Conservation (phyloP, 352 stramenopile genomes). For the Pythium brassicae region DNA sequence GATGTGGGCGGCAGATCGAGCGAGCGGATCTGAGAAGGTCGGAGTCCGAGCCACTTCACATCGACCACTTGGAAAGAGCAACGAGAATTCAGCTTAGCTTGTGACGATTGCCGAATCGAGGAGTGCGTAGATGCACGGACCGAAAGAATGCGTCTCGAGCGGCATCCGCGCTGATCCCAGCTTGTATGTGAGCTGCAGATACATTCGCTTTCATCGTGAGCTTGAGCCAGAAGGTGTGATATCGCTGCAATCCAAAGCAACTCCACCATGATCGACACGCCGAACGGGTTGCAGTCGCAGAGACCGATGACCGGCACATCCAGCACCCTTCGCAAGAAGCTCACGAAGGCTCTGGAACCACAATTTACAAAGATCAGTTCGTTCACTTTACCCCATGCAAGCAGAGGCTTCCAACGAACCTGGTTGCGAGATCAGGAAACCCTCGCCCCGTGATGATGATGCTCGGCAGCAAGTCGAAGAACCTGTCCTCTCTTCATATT, state of each 20-base stretch:
- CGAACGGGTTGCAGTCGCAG: conserved; percentile 94
- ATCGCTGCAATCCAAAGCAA: neutral
- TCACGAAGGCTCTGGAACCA: conserved; percentile 67
- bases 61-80: conserved; percentile 38
- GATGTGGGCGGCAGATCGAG: conserved; percentile 45
- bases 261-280: conserved; percentile 87
- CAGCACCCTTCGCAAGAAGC: conserved; percentile 63
- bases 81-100: too few species aligned
- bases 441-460: conserved; percentile 93
- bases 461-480: conserved; percentile 85
- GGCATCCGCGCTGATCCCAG: conserved; percentile 84
- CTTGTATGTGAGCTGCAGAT: conserved; percentile 82
- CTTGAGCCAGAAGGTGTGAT: neutral
- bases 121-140: conserved; percentile 16
- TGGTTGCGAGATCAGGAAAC: conserved; percentile 92
- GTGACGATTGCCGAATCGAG: neutral
- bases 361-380: neutral
- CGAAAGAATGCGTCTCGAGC: conserved; percentile 56
- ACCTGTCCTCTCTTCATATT: conserved; percentile 72
- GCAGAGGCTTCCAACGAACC: conserved; percentile 24
- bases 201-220: neutral
- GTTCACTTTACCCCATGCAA: neutral
- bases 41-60: conserved; percentile 91
- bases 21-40: conserved; percentile 66
- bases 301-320: conserved; percentile 88